Evolutionary conservation across 768 basidiomycete species (phyloP), one percentile per base, ranked within the genome.

Genomic region (Trichaptum fuscoviolaceum): DNA sequence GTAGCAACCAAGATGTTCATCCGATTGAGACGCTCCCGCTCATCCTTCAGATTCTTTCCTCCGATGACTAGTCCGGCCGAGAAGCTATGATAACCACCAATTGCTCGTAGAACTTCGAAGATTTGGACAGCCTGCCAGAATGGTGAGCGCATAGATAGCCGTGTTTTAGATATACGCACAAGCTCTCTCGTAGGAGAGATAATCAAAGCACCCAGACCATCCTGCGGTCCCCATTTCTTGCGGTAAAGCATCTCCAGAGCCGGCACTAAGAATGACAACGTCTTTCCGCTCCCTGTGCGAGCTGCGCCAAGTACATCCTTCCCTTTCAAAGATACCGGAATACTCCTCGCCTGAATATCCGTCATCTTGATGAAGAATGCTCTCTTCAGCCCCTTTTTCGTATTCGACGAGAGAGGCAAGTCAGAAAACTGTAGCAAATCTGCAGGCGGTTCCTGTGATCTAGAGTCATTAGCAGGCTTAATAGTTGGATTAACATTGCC

Each of bases 1-100:
- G 96, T 99, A 1, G 96, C 96, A 18, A 99, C 93, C n/a, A 99
- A 85, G 66, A 99, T 97, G 72, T 99, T 99, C 95, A 99, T 99
- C 57, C 93, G 84, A 10, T 89, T 83, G 58, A 99, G 77, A 7
- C 96, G 83, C 24, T 96, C 95, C 42, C 87, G 82, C 75, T 99
- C 96, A 68, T 96, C 95, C 74, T 95, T 95, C 62, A 98, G 75
- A 71, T 89, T 94, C 81, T 98, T 99, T 59, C 96, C 96, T 7
- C 96, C 96, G 58, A 99, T 99, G 20, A 99, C 90, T 15, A 99
- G 79, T 0, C 96, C 96, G 0, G 96, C 96, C 7, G 94, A 96
- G 77, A 99, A 96, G 20, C 84, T 82, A 72, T 99, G 96, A 71
- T 89, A 89, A 59, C 90, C 89, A 2, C 97, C 97, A 67, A 99